A percentile compares a stretch with the other conserved stretches of the same genome.
These are phyloP conservation scores for Colletotrichum sp. DNA, from an alignment of 2,329 filamentous ascomycete genomes.

Conservation along the genomic window DNA sequence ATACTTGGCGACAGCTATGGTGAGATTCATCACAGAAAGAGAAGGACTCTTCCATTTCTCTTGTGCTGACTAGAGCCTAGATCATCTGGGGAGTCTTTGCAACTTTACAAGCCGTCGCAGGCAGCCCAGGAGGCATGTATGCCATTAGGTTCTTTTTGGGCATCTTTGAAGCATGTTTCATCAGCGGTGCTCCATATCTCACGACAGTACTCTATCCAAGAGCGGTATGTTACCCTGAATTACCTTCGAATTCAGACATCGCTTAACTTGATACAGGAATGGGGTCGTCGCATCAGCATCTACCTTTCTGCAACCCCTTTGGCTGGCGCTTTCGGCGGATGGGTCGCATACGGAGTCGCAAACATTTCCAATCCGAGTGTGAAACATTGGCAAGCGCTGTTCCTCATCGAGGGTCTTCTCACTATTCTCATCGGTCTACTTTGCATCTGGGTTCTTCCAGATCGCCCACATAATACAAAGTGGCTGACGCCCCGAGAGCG, in stretches of 20 bases:
- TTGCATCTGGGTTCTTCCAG: conserved; percentile 22
- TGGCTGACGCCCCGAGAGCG: conserved; percentile 25
- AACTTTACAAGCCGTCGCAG: conserved; percentile 1
- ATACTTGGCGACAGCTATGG: conserved; percentile 12
- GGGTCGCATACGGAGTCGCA: conserved; percentile 44
- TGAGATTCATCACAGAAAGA: not conserved
- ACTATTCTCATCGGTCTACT: conserved; percentile 33
- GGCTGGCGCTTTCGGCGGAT: conserved; percentile 45
- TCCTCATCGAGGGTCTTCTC: conserved; percentile 39
- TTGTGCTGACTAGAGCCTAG: not conserved
- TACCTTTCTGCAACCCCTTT: conserved; percentile 61
- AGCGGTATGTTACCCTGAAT: conserved; percentile 35
- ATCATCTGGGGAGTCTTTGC: conserved; percentile 14
- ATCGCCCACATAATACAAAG: conserved; percentile 23
- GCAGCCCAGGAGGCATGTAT: conserved; percentile 2
- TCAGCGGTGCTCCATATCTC: conserved; percentile 53
- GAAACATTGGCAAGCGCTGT: conserved; percentile 32
- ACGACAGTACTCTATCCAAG: conserved; percentile 57
- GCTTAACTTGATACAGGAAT: not conserved
- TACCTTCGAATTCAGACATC: accelerated
- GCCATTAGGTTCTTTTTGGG: conserved; percentile 53
- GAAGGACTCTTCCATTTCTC: not conserved
- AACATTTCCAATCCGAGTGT: conserved; percentile 32
- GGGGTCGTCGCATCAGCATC: conserved; percentile 57
- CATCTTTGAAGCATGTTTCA: conserved; percentile 52